Evolutionary conservation across 2,329 filamentous ascomycete species (phyloP), one percentile per base, ranked within the genome.

Genomic region (Xylaria sp.): DNA sequence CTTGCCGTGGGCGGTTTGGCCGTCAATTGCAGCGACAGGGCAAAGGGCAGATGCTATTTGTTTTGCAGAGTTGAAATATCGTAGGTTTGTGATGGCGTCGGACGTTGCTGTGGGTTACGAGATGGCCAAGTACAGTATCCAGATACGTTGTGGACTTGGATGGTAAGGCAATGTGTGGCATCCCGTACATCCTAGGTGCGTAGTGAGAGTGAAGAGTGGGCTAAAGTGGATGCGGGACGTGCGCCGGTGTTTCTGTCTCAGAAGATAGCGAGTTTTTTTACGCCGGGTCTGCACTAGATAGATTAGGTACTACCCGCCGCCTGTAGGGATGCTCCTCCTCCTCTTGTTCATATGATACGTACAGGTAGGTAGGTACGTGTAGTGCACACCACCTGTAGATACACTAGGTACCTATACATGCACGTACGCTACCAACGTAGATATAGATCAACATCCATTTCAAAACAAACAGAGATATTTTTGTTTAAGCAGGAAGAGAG

Each of bases 221-320:
- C 45, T 59, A n/a, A 50, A 58, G 64, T 69, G 56, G 67, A 61
- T 69, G 64, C 51, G 32, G 64, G 59, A 64, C 60, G 61, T 56
- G 68, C 61, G 61, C 65, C 65, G 36, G 68, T 57, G 61, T 69
- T 68, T 58, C 59, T 60, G 57, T 61, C 61, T 67, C 56, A 34
- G 45, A 51, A 67, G 51, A 61, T 68, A 51, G 61, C 56, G 61
- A 65, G 51, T 21, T 17, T 65, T 65, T 36, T 61, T 57, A 62
- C 36, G 21, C 65, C 32, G 32, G 19, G 19, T 50, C 17, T 8
- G 17, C 4, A 19, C 11, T 51, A 51, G 21, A 21, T 47, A 47
- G n/a, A 47, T 47, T 47, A 19, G 42, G 42, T 19, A 47, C 42
- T 47, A 19, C 42, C 42, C 42, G 42, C n/a, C 1, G 6, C 34